These are phyloP conservation scores for Aspergillus udagawae DNA, from an alignment of 2,329 filamentous ascomycete genomes.

Conservation along the genomic window DNA sequence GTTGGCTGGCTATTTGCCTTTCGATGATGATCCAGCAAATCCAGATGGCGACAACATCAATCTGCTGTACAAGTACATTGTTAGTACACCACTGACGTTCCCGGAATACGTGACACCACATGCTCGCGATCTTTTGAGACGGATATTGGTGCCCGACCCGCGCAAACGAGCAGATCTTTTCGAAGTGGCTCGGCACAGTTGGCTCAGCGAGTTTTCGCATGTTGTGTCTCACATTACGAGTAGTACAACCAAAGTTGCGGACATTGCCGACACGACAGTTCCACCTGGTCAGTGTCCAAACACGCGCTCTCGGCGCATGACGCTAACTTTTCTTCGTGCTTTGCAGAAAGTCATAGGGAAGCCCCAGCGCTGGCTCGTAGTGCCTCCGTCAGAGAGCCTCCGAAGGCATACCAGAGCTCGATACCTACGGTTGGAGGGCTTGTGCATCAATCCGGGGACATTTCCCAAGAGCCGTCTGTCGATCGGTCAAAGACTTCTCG, in stretches of 20 bases:
- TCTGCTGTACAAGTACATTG: conserved; percentile 97
- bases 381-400: conserved; percentile 83
- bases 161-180: conserved; percentile 93
- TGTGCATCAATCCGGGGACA: conserved; percentile 67
- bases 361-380: conserved; percentile 69
- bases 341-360: conserved; percentile 50
- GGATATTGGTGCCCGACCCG: conserved; percentile 93
- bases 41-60: conserved; percentile 99
- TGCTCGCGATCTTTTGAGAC: conserved; percentile 82
- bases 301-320: neutral
- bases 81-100: conserved; percentile 93
- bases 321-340: conserved; percentile 4
- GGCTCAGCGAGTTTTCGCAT: conserved; percentile 95
- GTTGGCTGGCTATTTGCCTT: conserved; percentile 94
- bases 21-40: conserved; percentile 97
- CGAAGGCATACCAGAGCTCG: conserved; percentile 58
- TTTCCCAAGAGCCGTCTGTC: conserved; percentile 63
- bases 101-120: conserved; percentile 98
- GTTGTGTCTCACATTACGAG: conserved; percentile 97
- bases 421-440: conserved; percentile 56
- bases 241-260: conserved; percentile 79
- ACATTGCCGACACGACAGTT: conserved; percentile 77
- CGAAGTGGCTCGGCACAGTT: conserved; percentile 95
- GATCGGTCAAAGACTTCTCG: conserved; percentile 63
- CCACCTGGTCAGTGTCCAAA: conserved; percentile 45